These are phyloP conservation scores for Euphorbia neoarborescens DNA, from an alignment of 441 rosid species.

Conservation along the genomic window DNA sequence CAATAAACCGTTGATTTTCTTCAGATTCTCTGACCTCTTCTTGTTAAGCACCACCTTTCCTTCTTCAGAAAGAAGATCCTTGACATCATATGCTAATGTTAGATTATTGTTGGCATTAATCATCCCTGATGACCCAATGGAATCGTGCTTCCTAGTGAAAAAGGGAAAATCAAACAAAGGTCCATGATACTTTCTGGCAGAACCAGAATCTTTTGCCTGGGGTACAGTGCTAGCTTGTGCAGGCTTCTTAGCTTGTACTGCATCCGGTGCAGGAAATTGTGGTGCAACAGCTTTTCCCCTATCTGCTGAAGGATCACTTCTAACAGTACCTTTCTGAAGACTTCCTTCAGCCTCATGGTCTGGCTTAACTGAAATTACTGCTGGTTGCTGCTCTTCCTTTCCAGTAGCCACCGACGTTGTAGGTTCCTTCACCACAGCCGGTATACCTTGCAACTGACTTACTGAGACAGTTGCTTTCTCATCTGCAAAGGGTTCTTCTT, in stretches of 20 bases:
- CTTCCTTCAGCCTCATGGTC: conserved; percentile 71
- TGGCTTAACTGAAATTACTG: conserved; percentile 45
- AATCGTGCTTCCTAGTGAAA: conserved; percentile 93
- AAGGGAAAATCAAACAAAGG: conserved; percentile 98
- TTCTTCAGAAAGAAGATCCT: conserved; percentile 90
- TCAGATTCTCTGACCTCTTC: conserved; percentile 74
- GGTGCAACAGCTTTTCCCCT: conserved; percentile 65
- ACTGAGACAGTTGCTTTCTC: conserved; percentile 51
- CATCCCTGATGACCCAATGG: conserved; percentile 63
- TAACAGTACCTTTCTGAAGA: conserved; percentile 44
- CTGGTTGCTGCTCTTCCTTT: conserved; percentile 72
- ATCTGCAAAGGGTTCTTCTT: conserved; percentile 59
- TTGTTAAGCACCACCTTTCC: conserved; percentile 70
- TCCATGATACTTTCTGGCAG: conserved; percentile 93
- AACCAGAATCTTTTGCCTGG: conserved; percentile 62
- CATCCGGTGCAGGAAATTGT: conserved; percentile 49
- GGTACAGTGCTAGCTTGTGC: conserved; percentile 46
- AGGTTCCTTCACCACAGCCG: conserved; percentile 46
- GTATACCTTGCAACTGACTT: conserved; percentile 39
- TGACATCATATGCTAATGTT: conserved; percentile 77
- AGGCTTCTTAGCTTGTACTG: conserved; percentile 60
- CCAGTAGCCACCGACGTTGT: conserved; percentile 32
- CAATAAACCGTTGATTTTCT: conserved; percentile 73
- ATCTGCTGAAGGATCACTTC: conserved; percentile 61
- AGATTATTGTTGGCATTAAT: conserved; percentile 74